These are phyloP conservation scores for Corynascus novoguineensis DNA, from an alignment of 495 filamentous ascomycete genomes.

Conservation along the genomic window DNA sequence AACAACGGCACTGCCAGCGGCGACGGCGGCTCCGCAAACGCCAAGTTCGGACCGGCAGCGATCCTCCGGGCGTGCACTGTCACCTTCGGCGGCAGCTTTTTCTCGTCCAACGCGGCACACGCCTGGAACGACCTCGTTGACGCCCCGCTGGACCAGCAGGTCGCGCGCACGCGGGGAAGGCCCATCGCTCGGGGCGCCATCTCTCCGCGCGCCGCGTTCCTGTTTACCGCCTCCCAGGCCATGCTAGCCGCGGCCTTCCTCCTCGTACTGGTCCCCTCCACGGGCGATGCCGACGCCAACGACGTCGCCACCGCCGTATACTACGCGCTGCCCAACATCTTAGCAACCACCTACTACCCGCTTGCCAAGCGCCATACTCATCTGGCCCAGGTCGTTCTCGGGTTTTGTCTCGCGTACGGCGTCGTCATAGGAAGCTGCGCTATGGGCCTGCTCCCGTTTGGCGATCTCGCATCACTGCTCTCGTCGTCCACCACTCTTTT, in stretches of 20 bases:
- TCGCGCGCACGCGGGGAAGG: conserved; percentile 33
- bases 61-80: conserved; percentile 20
- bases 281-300: too few relatives aligned
- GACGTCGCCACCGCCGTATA: not conserved
- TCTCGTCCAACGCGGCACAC: conserved; percentile 38
- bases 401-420: conserved; percentile 34
- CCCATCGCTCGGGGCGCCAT: conserved; percentile 40
- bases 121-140: conserved; percentile 44
- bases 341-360: conserved; percentile 36
- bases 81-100: conserved; percentile 37
- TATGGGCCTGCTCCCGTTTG: not conserved
- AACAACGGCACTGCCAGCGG: too few relatives aligned
- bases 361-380: conserved; percentile 40
- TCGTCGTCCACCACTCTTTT: not conserved
- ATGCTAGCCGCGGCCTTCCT: conserved; percentile 16
- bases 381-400: conserved; percentile 38
- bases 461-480: not conserved
- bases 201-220: conserved; percentile 27
- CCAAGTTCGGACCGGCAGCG: not conserved
- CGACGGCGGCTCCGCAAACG: not conserved
- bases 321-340: conserved; percentile 27
- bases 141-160: conserved; percentile 32
- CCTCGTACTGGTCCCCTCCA: too few relatives aligned
- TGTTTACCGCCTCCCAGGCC: conserved; percentile 31
- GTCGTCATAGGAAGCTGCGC: conserved; percentile 23